Base-by-base conservation (phyloP, 129 eudicot species). In the Flaveria brownii region DNA sequence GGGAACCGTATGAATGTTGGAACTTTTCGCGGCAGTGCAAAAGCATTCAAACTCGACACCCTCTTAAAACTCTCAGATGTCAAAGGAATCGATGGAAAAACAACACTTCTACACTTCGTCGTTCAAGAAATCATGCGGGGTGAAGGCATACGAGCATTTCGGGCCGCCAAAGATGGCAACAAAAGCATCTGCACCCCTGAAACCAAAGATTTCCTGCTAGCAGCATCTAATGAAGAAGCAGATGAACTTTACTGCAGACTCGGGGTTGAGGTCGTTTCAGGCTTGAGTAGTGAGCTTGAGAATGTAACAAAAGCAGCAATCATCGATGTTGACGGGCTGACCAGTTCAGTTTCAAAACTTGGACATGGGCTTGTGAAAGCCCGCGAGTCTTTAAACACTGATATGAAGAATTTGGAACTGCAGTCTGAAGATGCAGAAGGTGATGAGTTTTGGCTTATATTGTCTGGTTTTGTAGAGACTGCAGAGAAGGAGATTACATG, bases 1-100 rank as follows among this genome's bases (percentile, higher is more conserved):
- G 92, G 92, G 41, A 87, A 87, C 39, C 92, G 92, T 11, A 87
- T 87, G 92, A 87, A 87, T 25, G 87, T 78, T 46, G 92, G 92
- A 71, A 87, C 92, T 12, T 87, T 79, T 55, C 92, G 87, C 9
- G 92, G 92, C n/a, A 82, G 89, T 12, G 89, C 92, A 25, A 84
- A 78, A 50, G 92, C 92, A 55, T 85, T 87, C 66, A 87, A 87
- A 80, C 87, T 87, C 36, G 89, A 87, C 72, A 87, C 92, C 1
- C 92, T 85, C 60, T 59, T 85, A 64, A 87, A 87, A 56, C 77
- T 87, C 25, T 81, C 89, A 16, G 92, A 87, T 22, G 89, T 87
- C 23, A 87, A 87, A 85, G 92, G 92, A 79, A 47, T 75, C 10
- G 92, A 87, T 50, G 89, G 92, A 18, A 87, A 87, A 75, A 87